Percentiles rank a stretch among this genome's conserved stretches.
Evolutionary conservation across 164 flowering plant species (phyloP).

Genomic region (Chimonanthus praecox): DNA sequence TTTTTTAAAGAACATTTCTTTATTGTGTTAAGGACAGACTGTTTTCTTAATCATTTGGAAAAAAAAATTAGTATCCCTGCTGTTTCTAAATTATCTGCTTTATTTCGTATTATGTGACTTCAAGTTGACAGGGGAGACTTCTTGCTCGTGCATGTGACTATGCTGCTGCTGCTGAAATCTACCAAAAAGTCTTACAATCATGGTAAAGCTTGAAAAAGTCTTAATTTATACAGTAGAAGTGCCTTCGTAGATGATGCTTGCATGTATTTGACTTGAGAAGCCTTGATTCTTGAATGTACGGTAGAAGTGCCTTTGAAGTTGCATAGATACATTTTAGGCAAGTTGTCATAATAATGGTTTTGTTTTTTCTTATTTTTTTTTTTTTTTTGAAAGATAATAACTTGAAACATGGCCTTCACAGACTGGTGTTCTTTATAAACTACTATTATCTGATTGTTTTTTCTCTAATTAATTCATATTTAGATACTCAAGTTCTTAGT

Average conservation of each 20-base stretch:
- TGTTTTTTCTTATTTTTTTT: no score
- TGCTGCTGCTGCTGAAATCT: slow-evolving; percentile 62
- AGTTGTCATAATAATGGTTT: no score
- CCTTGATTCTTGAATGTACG: no score
- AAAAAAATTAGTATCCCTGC: neutral
- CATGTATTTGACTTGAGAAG: no score
- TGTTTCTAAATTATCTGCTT: slow-evolving; percentile 16
- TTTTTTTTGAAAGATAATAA: neutral
- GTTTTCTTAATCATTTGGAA: neutral
- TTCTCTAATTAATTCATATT: neutral
- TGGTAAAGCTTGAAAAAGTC: slow-evolving; percentile 41
- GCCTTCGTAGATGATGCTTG: neutral
- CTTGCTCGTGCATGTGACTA: slow-evolving; percentile 85
- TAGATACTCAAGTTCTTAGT: no score
- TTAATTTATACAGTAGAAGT: neutral
- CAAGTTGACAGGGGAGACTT: slow-evolving; percentile 99
- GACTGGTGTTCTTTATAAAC: neutral
- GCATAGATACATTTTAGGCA: no score
- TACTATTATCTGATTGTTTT: neutral
- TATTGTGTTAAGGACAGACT: neutral
- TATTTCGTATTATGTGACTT: slow-evolving; percentile 50
- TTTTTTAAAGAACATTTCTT: neutral
- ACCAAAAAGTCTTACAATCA: slow-evolving; percentile 54
- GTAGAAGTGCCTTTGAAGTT: no score
- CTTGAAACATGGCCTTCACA: neutral